phyloP scores from a whole-genome alignment of 306 rosid genomes.

The Dicorynia guianensis region DNA sequence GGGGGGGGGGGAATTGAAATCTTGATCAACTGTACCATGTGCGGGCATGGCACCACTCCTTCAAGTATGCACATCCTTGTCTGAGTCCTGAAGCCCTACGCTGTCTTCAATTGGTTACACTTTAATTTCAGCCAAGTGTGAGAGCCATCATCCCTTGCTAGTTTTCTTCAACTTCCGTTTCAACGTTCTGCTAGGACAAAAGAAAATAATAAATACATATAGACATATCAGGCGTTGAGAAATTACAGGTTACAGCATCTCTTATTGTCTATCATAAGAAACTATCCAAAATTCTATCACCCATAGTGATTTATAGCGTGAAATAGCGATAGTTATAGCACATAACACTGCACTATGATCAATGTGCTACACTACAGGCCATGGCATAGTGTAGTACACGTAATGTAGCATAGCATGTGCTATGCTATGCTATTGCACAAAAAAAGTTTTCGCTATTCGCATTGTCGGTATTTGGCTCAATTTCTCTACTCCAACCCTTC shows the following conservation, averaged over 20 bases:
- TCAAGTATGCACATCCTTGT: background rate
- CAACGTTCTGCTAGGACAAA: constrained; percentile 55
- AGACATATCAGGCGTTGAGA: constrained; percentile 28
- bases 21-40: too few relatives aligned
- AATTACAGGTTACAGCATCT: constrained; percentile 9
- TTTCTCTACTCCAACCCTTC: too few relatives aligned
- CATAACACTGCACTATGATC: too few relatives aligned
- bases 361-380: too few relatives aligned
- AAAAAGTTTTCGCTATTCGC: too few relatives aligned
- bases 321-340: too few relatives aligned
- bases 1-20: too few relatives aligned
- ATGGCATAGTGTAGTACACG: too few relatives aligned
- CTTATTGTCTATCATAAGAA: background rate
- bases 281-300: background rate
- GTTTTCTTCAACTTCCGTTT: constrained; percentile 66
- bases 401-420: too few relatives aligned
- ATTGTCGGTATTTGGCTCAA: too few relatives aligned
- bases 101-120: constrained; percentile 34
- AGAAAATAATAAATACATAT: constrained; percentile 31
- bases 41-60: background rate
- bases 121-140: constrained; percentile 4
- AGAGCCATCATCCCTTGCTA: constrained; percentile 46
- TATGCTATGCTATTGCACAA: too few relatives aligned
- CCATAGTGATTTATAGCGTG: too few relatives aligned
- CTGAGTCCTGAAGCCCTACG: constrained; percentile 6